Evolutionary conservation across 2,329 filamentous ascomycete species (phyloP).

Genomic region (Fusarium penzigii): DNA sequence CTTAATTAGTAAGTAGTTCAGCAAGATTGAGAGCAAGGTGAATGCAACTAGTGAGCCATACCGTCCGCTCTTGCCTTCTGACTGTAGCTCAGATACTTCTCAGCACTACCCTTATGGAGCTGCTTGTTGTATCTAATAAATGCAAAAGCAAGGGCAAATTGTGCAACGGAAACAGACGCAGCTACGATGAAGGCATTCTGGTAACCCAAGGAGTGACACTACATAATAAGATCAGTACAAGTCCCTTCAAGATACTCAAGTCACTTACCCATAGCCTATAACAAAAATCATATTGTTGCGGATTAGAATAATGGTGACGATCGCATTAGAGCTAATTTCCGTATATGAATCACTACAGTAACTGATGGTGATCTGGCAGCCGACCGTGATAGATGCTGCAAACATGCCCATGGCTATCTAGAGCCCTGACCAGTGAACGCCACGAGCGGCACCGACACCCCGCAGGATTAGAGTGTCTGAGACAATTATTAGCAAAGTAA

Average conservation of each 20-base stretch:
- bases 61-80: too few species aligned
- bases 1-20: too few species aligned
- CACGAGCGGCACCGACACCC: conserved; percentile 35
- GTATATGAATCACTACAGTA: conserved; percentile 41
- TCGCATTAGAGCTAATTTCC: conserved; percentile 38
- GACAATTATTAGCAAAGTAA: conserved; percentile 23
- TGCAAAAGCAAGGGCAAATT: background rate
- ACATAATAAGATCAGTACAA: background rate
- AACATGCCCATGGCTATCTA: conserved; percentile 39
- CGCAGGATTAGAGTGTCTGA: conserved; percentile 29
- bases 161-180: conserved; percentile 1
- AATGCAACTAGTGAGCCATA: too few species aligned
- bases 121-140: conserved; percentile 1
- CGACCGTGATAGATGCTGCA: conserved; percentile 33
- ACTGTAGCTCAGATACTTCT: too few species aligned
- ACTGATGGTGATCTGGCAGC: conserved; percentile 35
- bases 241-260: background rate
- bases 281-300: conserved; percentile 37
- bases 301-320: conserved; percentile 41
- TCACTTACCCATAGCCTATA: conserved; percentile 25
- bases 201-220: conserved; percentile 15
- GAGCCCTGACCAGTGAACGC: conserved; percentile 42
- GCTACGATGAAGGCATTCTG: conserved; percentile 11
- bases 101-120: background rate
- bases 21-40: too few species aligned